Evolutionary conservation across 2,329 filamentous ascomycete genomes (phyloP), one percentile per base, ranked within the genome.

Genomic region (Neofusicoccum ribis): DNA sequence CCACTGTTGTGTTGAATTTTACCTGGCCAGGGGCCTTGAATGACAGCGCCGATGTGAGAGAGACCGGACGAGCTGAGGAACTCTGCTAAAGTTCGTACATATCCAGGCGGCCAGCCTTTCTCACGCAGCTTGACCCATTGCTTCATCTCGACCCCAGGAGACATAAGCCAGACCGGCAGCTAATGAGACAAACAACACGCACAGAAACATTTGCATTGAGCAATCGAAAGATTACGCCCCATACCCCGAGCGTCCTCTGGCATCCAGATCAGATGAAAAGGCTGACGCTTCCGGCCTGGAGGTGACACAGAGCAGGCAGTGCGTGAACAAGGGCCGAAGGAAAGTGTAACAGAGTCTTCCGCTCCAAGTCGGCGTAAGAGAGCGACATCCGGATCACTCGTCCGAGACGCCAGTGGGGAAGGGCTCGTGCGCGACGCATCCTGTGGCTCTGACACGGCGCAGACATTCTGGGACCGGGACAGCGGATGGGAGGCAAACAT

Each of bases 1-100:
- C 61, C 15, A 37, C 59, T 62, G 59, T 41, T 51, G 59, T 50
- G 44, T 50, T 62, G 46, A 62, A 31, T 37, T 62, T 20, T 62
- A 62, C 59, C 59, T 50, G 59, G 59, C 51, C 59, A 62, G 59
- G 59, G 56, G 56, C 31, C 56, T 47, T 31, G 56, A 60, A 47
- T 60, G 56, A 60, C 56, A 47, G 43, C 41, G 56, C 31, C 43
- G 43, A 9, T 3, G 31, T 23, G 39, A 11, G 15, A 17, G n/a
- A n/a, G 34, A 37, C n/a, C 56, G 23, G n/a, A 47, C 12, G n/a
- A 60, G 56, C 56, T 47, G 56, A 60, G 43, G 9, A 47, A 3
- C 36, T 14, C 43, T 36, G 31, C 31, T 47, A 27, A 23, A 23
- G 34, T 14, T 8, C 58, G 11, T 47, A 47, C 31, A 37, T 8